These are phyloP conservation scores for Teratosphaeria gauchensis DNA, from an alignment of 2,329 filamentous ascomycete species.

Conservation along the genomic window DNA sequence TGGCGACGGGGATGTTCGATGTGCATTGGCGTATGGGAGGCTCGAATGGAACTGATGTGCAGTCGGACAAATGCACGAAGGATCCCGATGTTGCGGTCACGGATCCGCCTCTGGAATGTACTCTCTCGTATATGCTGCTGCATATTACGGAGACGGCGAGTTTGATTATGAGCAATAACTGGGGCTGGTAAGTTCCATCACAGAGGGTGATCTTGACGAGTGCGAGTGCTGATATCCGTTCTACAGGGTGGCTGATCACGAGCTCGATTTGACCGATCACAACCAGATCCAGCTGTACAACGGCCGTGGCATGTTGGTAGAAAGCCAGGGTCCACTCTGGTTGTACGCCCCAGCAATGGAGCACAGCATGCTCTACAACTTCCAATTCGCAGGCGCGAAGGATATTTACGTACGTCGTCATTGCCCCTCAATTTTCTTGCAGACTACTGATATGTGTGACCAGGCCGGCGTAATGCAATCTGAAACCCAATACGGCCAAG, in stretches of 20 bases:
- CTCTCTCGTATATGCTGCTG: slow-evolving; percentile 53
- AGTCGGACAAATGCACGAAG: slow-evolving; percentile 69
- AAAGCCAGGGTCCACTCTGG: slow-evolving; percentile 40
- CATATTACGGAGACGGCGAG: slow-evolving; percentile 46
- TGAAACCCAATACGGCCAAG: slow-evolving; percentile 53
- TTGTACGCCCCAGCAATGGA: slow-evolving; percentile 60
- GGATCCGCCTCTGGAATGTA: slow-evolving; percentile 38
- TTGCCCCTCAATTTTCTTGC: slow-evolving; percentile 1
- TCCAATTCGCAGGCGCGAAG: slow-evolving; percentile 67
- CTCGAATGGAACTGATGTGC: slow-evolving; percentile 47
- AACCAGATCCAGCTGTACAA: slow-evolving; percentile 76
- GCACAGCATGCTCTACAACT: slow-evolving; percentile 61
- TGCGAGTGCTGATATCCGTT: not conserved
- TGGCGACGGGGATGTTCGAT: slow-evolving; percentile 77
- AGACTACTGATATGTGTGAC: not conserved
- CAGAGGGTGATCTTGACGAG: not conserved
- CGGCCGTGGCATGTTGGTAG: slow-evolving; percentile 70
- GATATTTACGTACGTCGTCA: slow-evolving; percentile 61
- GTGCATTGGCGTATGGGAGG: slow-evolving; percentile 70
- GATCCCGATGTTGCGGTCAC: slow-evolving; percentile 45
- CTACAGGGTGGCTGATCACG: slow-evolving; percentile 63
- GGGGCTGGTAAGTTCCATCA: slow-evolving; percentile 56
- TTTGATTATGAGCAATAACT: slow-evolving; percentile 77
- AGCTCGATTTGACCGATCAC: slow-evolving; percentile 65
- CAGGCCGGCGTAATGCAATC: not conserved